Percentiles rank a stretch among this genome's conserved stretches.
Conservation (phyloP, 371 early-diverging fungal genomes). For the Apophysomyces sp. region DNA sequence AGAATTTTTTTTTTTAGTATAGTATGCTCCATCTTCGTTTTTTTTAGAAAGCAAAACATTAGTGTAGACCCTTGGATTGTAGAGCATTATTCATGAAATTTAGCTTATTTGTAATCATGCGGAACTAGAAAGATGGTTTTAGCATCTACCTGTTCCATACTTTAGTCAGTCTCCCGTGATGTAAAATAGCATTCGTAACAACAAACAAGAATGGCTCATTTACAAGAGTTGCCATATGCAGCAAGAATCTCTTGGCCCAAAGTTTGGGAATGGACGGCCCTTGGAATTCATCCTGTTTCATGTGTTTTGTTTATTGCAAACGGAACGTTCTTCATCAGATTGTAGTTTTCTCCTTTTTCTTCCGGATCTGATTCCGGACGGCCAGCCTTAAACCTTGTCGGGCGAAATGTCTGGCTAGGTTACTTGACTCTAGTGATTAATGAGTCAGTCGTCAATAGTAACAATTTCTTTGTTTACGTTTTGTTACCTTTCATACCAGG, state of each 20-base stretch:
- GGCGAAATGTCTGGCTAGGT: slow-evolving; percentile 63
- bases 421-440: slow-evolving; percentile 54
- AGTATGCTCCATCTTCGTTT: too few relatives aligned
- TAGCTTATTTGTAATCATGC: too few relatives aligned
- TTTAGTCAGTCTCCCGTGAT: too few relatives aligned
- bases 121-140: too few relatives aligned
- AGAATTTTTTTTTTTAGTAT: too few relatives aligned
- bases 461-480: too few relatives aligned
- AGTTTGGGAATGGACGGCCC: neutral
- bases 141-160: too few relatives aligned
- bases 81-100: too few relatives aligned
- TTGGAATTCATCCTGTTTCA: neutral
- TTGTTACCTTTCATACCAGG: slow-evolving; percentile 66
- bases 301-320: neutral
- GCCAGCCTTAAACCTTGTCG: slow-evolving; percentile 67
- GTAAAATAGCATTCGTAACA: too few relatives aligned
- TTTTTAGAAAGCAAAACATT: too few relatives aligned
- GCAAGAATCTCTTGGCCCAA: neutral
- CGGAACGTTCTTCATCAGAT: neutral
- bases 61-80: too few relatives aligned
- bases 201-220: neutral
- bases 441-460: too few relatives aligned
- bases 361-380: slow-evolving; percentile 44
- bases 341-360: slow-evolving; percentile 13
- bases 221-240: neutral